phyloP scores from a whole-genome alignment of 2,329 filamentous ascomycete genomes.

The Monosporascus sp. region DNA sequence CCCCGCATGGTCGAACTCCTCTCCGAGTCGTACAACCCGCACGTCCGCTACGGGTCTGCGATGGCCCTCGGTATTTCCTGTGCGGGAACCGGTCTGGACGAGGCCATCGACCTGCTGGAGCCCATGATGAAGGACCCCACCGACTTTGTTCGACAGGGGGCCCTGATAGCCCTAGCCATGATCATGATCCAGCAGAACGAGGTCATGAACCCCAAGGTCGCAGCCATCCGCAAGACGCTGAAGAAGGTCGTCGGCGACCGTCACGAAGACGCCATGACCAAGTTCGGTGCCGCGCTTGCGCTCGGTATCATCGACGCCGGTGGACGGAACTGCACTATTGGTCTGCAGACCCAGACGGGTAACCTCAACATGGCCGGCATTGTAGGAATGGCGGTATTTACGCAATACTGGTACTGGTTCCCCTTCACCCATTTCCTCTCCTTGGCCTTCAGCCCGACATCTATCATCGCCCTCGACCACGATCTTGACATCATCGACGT shows the following conservation, averaged over 20 bases:
- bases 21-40: constrained; percentile 97
- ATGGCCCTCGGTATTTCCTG: constrained; percentile 99
- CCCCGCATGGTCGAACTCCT: constrained; percentile 98
- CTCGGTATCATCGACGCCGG: constrained; percentile 97
- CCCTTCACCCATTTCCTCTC: constrained; percentile 96
- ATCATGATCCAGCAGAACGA: constrained; percentile 99
- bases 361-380: constrained; percentile 99
- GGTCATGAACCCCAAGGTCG: constrained; percentile 95
- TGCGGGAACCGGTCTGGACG: constrained; percentile 89
- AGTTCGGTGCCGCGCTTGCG: constrained; percentile 91
- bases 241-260: constrained; percentile 91
- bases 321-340: constrained; percentile 96
- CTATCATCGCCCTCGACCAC: constrained; percentile 90
- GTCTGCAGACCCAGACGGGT: constrained; percentile 93
- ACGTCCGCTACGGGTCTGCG: constrained; percentile 94
- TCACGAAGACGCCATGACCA: constrained; percentile 98
- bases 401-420: constrained; percentile 99
- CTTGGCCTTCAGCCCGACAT: constrained; percentile 91
- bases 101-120: constrained; percentile 93
- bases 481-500: constrained; percentile 89
- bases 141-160: constrained; percentile 96
- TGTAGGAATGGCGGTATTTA: constrained; percentile 96
- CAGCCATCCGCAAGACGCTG: constrained; percentile 82
- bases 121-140: constrained; percentile 99
- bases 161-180: constrained; percentile 91